Evolutionary conservation across 1,284 basidiomycete genomes (phyloP).

Genomic region (Boletus albobrunnescens): DNA sequence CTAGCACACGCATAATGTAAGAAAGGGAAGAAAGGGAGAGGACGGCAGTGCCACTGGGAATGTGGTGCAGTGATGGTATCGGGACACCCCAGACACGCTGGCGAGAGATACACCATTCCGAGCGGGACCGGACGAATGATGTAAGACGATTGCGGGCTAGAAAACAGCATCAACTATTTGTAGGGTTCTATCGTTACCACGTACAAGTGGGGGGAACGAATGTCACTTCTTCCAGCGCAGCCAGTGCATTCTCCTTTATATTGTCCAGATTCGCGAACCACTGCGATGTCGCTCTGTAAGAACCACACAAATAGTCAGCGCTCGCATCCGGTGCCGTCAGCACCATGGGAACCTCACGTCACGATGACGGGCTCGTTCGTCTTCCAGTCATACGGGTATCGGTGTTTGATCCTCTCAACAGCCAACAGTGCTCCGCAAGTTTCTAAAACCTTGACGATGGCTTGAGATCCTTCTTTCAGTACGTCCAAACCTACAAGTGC

Average conservation of each 20-base stretch:
- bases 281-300: slow-evolving; percentile 84
- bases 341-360: slow-evolving; percentile 47
- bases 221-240: slow-evolving; percentile 66
- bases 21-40: slow-evolving; percentile 67
- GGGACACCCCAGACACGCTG: slow-evolving; percentile 98
- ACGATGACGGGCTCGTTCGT: slow-evolving; percentile 91
- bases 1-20: slow-evolving; percentile 77
- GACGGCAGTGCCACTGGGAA: slow-evolving; percentile 59
- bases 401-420: slow-evolving; percentile 74
- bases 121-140: slow-evolving; percentile 81
- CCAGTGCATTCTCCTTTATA: slow-evolving; percentile 76
- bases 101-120: slow-evolving; percentile 99
- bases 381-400: slow-evolving; percentile 97
- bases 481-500: slow-evolving; percentile 69
- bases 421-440: slow-evolving; percentile 61
- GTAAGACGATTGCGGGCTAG: slow-evolving; percentile 82
- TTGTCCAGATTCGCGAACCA: slow-evolving; percentile 94
- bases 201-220: slow-evolving; percentile 79
- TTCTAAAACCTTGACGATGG: slow-evolving; percentile 63
- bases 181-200: neutral
- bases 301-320: slow-evolving; percentile 10
- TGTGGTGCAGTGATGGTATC: slow-evolving; percentile 84
- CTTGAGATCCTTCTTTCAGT: slow-evolving; percentile 65
- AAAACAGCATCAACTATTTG: slow-evolving; percentile 7
- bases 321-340: neutral